Evolutionary conservation across 768 basidiomycete species (phyloP), one percentile per base, ranked within the genome.

Genomic region (Russula sp.): DNA sequence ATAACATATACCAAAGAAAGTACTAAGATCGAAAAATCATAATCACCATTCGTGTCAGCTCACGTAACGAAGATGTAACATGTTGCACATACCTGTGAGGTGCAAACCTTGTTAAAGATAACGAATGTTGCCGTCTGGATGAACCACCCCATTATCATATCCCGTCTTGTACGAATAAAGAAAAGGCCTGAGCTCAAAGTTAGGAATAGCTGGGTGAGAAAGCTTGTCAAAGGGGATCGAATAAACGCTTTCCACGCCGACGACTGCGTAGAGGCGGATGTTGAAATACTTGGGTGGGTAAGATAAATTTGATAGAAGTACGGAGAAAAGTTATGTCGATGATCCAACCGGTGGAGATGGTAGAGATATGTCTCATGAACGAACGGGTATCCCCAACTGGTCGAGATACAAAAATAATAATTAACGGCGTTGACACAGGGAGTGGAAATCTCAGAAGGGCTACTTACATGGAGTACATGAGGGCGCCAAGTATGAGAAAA

Each of bases 51-150:
- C 43, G 18, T 11, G 38, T 20, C 35, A 35, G n/a, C 34, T 18
- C 49, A 35, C 55, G 42, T 56, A 48, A 55, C 34, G 32, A 52
- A 50, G 51, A 39, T 13, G 70, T 71, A 48, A 66, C 5, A 14
- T 20, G 36, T 9, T 13, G 32, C 11, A 71, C 78, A 65, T 67
- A 90, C 93, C 79, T 96, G 93, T 0, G 94, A 97, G 0, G 97
- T 99, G 81, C 95, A 97, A 54, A 99, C 97, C 73, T 96, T 95
- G 73, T 98, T 99, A 77, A 98, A 96, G 8, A 93, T 75, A n/a
- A 98, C 95, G 69, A 99, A 98, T 0, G 82, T 75, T 41, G 81
- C 81, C 2, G 97, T 98, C 73, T 98, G 95, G 13, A 95, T 79
- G 70, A 97, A 93, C 90, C 91, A 96, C 3, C 88, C 79, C 65